Percentiles rank a stretch among this genome's conserved stretches.
phyloP scores from a whole-genome alignment of 805 yeast genomes.

The Blastobotrys attinorum region DNA sequence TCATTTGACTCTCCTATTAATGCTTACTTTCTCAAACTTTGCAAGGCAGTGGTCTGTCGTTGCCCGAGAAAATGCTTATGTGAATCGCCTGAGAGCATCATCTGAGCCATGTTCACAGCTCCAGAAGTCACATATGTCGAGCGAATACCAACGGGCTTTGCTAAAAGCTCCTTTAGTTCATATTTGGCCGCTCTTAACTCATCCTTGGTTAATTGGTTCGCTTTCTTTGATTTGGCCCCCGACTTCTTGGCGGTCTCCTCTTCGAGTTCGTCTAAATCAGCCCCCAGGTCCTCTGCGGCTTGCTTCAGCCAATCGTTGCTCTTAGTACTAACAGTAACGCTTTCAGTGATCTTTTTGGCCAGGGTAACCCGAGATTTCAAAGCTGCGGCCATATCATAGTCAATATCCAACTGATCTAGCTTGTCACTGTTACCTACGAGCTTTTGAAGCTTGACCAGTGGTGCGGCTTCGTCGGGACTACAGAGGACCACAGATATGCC shows the following conservation, averaged over 20 bases:
- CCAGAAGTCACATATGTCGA: slow-evolving; percentile 67
- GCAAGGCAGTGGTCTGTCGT: slow-evolving; percentile 57
- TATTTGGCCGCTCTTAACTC: slow-evolving; percentile 40
- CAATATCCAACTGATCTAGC: slow-evolving; percentile 69
- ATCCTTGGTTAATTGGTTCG: slow-evolving; percentile 32
- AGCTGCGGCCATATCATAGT: slow-evolving; percentile 62
- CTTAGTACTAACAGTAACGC: slow-evolving; percentile 47
- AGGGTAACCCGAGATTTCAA: slow-evolving; percentile 58
- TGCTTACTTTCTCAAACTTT: slow-evolving; percentile 19
- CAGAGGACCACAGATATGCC: slow-evolving; percentile 95
- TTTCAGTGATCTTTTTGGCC: slow-evolving; percentile 70
- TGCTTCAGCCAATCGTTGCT: slow-evolving; percentile 69
- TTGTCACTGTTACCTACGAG: slow-evolving; percentile 32
- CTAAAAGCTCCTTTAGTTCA: slow-evolving; percentile 47
- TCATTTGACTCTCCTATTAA: no score
- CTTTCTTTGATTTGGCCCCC: slow-evolving; percentile 41
- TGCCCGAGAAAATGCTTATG: slow-evolving; percentile 67
- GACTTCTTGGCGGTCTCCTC: slow-evolving; percentile 43
- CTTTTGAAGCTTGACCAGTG: slow-evolving; percentile 55
- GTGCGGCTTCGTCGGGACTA: slow-evolving; percentile 87
- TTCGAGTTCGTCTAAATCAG: slow-evolving; percentile 50
- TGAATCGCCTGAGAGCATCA: slow-evolving; percentile 58
- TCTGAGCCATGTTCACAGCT: slow-evolving; percentile 65
- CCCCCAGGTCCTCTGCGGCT: slow-evolving; percentile 90
- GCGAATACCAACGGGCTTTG: slow-evolving; percentile 48